Conservation (phyloP, 345 rosid genomes). For the Populus davidiana region DNA sequence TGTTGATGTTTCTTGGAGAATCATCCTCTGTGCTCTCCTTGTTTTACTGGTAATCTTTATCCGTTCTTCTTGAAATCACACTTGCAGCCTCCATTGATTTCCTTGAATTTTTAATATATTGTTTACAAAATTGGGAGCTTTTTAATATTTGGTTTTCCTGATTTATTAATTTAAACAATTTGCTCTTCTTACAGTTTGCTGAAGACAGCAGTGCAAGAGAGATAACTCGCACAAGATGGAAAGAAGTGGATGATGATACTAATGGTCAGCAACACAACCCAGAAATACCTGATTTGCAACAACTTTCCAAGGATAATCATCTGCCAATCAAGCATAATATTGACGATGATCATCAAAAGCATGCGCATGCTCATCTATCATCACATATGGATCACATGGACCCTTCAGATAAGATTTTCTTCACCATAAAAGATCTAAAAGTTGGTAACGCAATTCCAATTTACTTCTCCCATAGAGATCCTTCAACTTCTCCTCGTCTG, state of each 20-base stretch:
- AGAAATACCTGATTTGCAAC: background rate
- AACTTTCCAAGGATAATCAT: background rate
- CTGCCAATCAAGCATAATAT: background rate
- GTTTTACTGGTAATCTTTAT: slow-evolving; percentile 11
- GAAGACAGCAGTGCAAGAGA: slow-evolving; percentile 10
- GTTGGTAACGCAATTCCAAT: slow-evolving; percentile 39
- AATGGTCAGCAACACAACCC: background rate
- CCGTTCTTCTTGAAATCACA: background rate
- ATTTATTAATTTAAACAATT: no score
- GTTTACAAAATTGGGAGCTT: background rate
- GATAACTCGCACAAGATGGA: background rate
- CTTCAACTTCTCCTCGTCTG: slow-evolving; percentile 41
- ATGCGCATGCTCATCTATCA: background rate
- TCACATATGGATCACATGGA: slow-evolving; percentile 18
- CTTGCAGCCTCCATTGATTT: background rate
- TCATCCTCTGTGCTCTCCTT: slow-evolving; percentile 1
- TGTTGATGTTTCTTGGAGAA: background rate
- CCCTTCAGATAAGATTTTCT: slow-evolving; percentile 47
- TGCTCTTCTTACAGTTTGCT: slow-evolving; percentile 2
- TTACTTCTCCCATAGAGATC: slow-evolving; percentile 39
- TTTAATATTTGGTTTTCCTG: background rate
- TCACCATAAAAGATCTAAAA: slow-evolving; percentile 45
- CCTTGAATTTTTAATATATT: background rate
- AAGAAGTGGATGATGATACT: background rate
- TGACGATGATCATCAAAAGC: background rate